Conservation (phyloP, 495 filamentous ascomycete genomes). For the Pyronema domesticum region DNA sequence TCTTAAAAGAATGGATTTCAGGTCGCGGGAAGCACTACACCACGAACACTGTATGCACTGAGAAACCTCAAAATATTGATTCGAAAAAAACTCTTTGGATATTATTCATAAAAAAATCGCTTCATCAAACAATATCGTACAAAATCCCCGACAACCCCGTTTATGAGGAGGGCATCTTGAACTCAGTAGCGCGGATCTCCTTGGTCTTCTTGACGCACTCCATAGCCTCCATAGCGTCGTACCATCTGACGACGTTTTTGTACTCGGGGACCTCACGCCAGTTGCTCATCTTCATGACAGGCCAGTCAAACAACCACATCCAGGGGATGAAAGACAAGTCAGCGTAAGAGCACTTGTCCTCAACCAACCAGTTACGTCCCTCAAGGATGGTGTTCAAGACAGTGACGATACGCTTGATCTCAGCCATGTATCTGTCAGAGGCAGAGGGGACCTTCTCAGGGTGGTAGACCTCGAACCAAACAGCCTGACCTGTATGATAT, state of each 20-base stretch:
- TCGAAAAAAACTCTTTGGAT: too few relatives aligned
- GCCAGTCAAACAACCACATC: slow-evolving; percentile 24
- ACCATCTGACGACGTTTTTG: slow-evolving; percentile 29
- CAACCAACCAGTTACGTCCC: slow-evolving; percentile 40
- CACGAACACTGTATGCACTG: too few relatives aligned
- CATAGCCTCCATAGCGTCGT: slow-evolving; percentile 27
- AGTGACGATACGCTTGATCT: slow-evolving; percentile 40
- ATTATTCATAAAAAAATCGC: too few relatives aligned
- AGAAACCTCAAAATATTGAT: too few relatives aligned
- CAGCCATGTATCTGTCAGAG: slow-evolving; percentile 40
- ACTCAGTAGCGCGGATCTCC: slow-evolving; percentile 9
- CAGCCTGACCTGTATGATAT: slow-evolving; percentile 17
- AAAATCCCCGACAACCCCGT: not conserved
- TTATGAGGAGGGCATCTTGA: slow-evolving; percentile 6
- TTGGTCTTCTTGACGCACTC: slow-evolving; percentile 14
- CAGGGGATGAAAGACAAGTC: slow-evolving; percentile 44
- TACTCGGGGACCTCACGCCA: slow-evolving; percentile 25
- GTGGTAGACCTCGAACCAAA: slow-evolving; percentile 40
- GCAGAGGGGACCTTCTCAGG: slow-evolving; percentile 40
- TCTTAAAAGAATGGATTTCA: too few relatives aligned
- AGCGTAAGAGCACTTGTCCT: slow-evolving; percentile 37
- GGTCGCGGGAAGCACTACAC: too few relatives aligned
- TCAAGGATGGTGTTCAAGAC: slow-evolving; percentile 40
- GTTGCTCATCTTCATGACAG: not conserved
- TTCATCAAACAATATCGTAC: not conserved